phyloP scores from a whole-genome alignment of 352 stramenopile species.

The Globisporangium echinulatum region DNA sequence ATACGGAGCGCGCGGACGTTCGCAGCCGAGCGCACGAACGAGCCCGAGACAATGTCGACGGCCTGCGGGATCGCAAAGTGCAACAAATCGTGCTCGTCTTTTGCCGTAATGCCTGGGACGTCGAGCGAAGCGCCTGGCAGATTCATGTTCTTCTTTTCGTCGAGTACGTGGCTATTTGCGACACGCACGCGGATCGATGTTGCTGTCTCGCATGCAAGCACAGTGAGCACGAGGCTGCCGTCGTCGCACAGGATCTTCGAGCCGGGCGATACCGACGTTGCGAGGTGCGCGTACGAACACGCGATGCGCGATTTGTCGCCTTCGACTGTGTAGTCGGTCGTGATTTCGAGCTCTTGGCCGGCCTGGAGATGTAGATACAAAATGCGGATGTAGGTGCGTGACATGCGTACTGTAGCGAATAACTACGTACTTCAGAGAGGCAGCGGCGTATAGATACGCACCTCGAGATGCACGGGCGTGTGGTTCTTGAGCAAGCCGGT shows the following conservation, averaged over 20 bases:
- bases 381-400: neutral
- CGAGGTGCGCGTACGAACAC: constrained; percentile 93
- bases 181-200: constrained; percentile 69
- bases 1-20: constrained; percentile 91
- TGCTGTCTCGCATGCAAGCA: constrained; percentile 82
- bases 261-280: constrained; percentile 87
- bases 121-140: constrained; percentile 87
- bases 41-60: constrained; percentile 98
- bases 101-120: constrained; percentile 93
- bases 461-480: constrained; percentile 57
- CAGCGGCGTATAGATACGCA: constrained; percentile 8
- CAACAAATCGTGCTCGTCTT: constrained; percentile 90
- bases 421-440: neutral
- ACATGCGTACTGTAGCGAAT: neutral
- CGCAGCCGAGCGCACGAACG: constrained; percentile 96
- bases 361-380: constrained; percentile 17
- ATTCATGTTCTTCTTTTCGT: constrained; percentile 98
- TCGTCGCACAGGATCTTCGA: constrained; percentile 96
- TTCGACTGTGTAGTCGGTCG: constrained; percentile 84
- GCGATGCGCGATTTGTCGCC: constrained; percentile 79
- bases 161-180: constrained; percentile 86
- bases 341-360: constrained; percentile 83
- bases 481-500: constrained; percentile 81
- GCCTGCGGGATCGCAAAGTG: constrained; percentile 95
- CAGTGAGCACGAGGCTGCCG: constrained; percentile 90